phyloP scores from a whole-genome alignment of 2,329 filamentous ascomycete species.

The Aspergillus udagawae region DNA sequence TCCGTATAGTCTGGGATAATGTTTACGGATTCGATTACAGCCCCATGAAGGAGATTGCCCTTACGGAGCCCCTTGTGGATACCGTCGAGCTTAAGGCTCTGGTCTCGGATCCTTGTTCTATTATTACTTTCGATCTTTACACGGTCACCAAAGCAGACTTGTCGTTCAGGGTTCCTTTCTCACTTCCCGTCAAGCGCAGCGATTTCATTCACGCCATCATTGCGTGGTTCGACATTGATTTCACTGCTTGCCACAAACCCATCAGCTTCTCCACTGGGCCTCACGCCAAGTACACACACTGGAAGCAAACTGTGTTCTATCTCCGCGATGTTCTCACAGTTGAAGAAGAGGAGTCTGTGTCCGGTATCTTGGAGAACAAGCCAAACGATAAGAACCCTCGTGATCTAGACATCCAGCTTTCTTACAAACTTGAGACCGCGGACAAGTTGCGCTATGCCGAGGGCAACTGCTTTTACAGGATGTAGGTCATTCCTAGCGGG shows the following conservation, averaged over 20 bases:
- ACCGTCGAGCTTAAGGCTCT: conserved; percentile 97
- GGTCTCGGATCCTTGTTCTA: conserved; percentile 80
- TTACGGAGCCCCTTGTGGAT: conserved; percentile 94
- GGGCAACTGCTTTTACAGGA: conserved; percentile 75
- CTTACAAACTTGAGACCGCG: conserved; percentile 73
- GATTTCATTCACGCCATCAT: conserved; percentile 97
- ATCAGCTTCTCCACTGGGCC: conserved; percentile 95
- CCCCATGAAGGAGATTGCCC: conserved; percentile 86
- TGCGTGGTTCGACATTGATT: conserved; percentile 99
- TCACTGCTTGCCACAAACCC: conserved; percentile 96
- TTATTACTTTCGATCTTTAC: conserved; percentile 90
- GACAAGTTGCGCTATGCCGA: conserved; percentile 66
- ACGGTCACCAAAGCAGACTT: conserved; percentile 80
- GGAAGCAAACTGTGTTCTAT: conserved; percentile 99
- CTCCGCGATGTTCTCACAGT: conserved; percentile 89
- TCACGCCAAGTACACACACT: conserved; percentile 98
- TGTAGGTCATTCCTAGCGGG: conserved; percentile 35
- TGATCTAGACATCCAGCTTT: conserved; percentile 86
- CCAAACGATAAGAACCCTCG: conserved; percentile 93
- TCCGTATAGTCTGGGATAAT: conserved; percentile 85
- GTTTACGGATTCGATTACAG: conserved; percentile 98
- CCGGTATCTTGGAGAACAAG: conserved; percentile 70
- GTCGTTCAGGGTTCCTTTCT: conserved; percentile 75
- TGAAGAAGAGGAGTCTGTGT: conserved; percentile 76
- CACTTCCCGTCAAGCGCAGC: conserved; percentile 71